These are phyloP conservation scores for Alternaria ethzedia DNA, from an alignment of 2,329 filamentous ascomycete species.

Conservation along the genomic window DNA sequence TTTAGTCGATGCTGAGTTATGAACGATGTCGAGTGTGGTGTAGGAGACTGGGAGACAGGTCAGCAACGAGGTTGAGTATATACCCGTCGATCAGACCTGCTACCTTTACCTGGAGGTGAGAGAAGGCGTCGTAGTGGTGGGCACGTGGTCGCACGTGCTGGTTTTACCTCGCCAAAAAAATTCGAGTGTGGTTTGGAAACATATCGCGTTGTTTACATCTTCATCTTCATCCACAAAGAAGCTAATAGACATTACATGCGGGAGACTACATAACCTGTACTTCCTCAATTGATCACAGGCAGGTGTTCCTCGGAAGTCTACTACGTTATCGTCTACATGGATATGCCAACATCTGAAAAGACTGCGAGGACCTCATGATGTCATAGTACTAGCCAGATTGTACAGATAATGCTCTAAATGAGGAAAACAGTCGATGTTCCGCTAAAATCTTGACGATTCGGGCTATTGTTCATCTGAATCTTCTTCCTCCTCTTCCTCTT, in stretches of 20 bases:
- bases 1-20: not conserved
- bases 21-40: not conserved
- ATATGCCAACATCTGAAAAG: not conserved
- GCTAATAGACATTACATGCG: too few species aligned
- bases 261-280: too few species aligned
- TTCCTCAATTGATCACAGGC: too few species aligned
- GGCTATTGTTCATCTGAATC: not conserved
- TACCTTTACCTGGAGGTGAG: not conserved
- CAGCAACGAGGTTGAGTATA: not conserved
- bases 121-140: not conserved
- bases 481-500: not conserved
- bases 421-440: not conserved
- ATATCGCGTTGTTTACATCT: too few species aligned
- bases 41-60: not conserved
- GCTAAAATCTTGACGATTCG: not conserved
- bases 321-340: too few species aligned
- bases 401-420: not conserved
- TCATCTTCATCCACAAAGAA: too few species aligned
- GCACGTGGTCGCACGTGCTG: not conserved
- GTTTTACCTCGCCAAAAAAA: not conserved
- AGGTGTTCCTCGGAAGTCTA: too few species aligned
- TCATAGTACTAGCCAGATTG: not conserved
- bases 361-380: not conserved
- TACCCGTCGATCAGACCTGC: not conserved
- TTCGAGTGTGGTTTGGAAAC: too few species aligned